A percentile compares a stretch with the other conserved stretches of the same genome.
These are phyloP conservation scores for Phialocephala subalpina DNA, from an alignment of 2,329 filamentous ascomycete species.

Conservation along the genomic window DNA sequence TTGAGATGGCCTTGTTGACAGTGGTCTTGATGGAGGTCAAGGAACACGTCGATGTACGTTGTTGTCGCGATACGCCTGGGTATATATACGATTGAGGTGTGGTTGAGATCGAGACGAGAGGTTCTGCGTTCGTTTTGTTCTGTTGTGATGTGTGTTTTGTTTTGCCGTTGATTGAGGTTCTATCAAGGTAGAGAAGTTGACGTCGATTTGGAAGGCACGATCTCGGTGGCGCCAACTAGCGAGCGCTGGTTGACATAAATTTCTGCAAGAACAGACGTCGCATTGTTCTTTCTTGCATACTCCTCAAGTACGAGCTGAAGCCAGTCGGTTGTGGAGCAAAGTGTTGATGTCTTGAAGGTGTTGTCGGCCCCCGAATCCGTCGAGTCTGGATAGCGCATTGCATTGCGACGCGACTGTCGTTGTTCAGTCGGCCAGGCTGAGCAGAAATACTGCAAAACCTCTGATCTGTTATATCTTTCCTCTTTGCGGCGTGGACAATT, in stretches of 20 bases:
- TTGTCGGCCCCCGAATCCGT: not conserved
- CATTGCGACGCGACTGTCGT: not conserved
- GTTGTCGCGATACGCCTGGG: not conserved
- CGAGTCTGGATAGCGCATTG: not conserved
- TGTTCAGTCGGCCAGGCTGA: not conserved
- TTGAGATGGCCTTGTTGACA: slow-evolving; percentile 13
- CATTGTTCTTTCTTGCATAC: not conserved
- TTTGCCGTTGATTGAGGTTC: not conserved
- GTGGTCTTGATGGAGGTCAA: not conserved
- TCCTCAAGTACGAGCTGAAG: not conserved
- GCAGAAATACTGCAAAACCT: not conserved
- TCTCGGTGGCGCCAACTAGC: not conserved
- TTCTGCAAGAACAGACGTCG: not conserved
- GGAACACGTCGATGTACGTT: slow-evolving; percentile 8
- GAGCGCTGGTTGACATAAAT: not conserved
- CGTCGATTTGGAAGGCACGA: slow-evolving; percentile 5
- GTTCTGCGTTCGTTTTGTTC: not conserved
- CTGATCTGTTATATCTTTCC: not conserved
- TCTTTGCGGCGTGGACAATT: not conserved
- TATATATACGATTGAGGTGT: not conserved
- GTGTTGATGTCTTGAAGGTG: not conserved
- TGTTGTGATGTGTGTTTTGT: not conserved
- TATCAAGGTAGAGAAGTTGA: not conserved
- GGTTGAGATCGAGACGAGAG: not conserved
- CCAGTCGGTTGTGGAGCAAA: not conserved